Conservation (phyloP, 306 rosid genomes). For the Lathyrus sativus region DNA sequence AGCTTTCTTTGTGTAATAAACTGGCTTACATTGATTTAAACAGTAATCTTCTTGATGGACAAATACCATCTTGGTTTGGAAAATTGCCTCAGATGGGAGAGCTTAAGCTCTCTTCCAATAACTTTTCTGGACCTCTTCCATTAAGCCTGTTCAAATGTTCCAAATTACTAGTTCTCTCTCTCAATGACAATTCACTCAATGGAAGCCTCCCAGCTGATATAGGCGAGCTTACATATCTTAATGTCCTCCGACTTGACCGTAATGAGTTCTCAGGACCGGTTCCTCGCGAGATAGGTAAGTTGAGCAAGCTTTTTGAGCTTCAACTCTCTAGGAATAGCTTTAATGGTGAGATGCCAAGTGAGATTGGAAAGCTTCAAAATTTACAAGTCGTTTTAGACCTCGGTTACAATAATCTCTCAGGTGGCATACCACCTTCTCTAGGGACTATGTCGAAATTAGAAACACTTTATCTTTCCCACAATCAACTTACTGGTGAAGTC, state of each 20-base stretch:
- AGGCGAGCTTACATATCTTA: slow-evolving; percentile 63
- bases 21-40: slow-evolving; percentile 67
- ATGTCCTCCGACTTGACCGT: slow-evolving; percentile 63
- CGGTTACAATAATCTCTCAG: slow-evolving; percentile 78
- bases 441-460: slow-evolving; percentile 66
- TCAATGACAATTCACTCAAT: slow-evolving; percentile 63
- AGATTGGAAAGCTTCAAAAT: slow-evolving; percentile 81
- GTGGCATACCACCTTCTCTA: slow-evolving; percentile 67
- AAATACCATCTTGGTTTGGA: slow-evolving; percentile 79
- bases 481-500: slow-evolving; percentile 76
- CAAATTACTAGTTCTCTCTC: slow-evolving; percentile 68
- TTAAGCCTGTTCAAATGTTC: slow-evolving; percentile 67
- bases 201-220: slow-evolving; percentile 73
- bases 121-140: slow-evolving; percentile 68
- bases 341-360: slow-evolving; percentile 67
- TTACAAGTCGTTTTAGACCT: slow-evolving; percentile 84
- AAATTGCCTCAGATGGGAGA: slow-evolving; percentile 72
- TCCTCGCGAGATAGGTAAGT: slow-evolving; percentile 62
- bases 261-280: slow-evolving; percentile 70
- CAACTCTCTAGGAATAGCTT: slow-evolving; percentile 64
- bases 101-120: slow-evolving; percentile 75
- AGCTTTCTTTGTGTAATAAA: slow-evolving; percentile 77
- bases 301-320: slow-evolving; percentile 74
- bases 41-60: slow-evolving; percentile 67
- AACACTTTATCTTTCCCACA: slow-evolving; percentile 85